A percentile compares a stretch with the other conserved stretches of the same genome.
These are phyloP conservation scores for Neurospora sp. DNA, from an alignment of 495 filamentous ascomycete species.

Conservation along the genomic window DNA sequence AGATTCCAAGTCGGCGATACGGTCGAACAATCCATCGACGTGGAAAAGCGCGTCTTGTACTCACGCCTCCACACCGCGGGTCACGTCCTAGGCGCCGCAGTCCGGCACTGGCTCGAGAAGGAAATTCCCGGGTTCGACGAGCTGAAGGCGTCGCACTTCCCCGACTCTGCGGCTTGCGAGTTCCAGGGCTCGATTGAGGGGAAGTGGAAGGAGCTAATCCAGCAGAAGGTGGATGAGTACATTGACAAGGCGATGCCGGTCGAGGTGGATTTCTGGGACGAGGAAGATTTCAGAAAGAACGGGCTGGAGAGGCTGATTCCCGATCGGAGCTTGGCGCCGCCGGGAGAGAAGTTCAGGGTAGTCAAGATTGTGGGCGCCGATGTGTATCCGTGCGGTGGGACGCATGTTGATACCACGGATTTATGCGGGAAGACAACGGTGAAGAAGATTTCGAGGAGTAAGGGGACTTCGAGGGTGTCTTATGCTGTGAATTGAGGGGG, in stretches of 20 bases:
- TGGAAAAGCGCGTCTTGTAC: constrained; percentile 41
- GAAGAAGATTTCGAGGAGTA: constrained; percentile 48
- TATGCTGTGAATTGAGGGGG: constrained; percentile 29
- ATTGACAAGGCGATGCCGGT: constrained; percentile 42
- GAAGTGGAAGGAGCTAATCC: constrained; percentile 47
- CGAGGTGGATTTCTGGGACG: constrained; percentile 49
- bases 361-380: constrained; percentile 50
- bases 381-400: constrained; percentile 56
- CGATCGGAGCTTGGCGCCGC: constrained; percentile 29
- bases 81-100: constrained; percentile 50
- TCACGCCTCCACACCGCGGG: constrained; percentile 56
- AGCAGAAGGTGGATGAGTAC: constrained; percentile 41
- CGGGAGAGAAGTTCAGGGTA: constrained; percentile 39
- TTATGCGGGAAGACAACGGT: constrained; percentile 43
- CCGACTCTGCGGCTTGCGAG: constrained; percentile 47
- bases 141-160: constrained; percentile 53
- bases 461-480: constrained; percentile 45
- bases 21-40: constrained; percentile 43
- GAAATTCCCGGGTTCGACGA: constrained; percentile 44
- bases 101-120: constrained; percentile 41
- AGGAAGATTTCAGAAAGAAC: constrained; percentile 37
- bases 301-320: constrained; percentile 40
- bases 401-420: constrained; percentile 47
- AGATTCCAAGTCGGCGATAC: constrained; percentile 27
- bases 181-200: constrained; percentile 51